These are phyloP conservation scores for Panicum hallii DNA, from an alignment of 202 grass and related monocot genomes.

Conservation along the genomic window DNA sequence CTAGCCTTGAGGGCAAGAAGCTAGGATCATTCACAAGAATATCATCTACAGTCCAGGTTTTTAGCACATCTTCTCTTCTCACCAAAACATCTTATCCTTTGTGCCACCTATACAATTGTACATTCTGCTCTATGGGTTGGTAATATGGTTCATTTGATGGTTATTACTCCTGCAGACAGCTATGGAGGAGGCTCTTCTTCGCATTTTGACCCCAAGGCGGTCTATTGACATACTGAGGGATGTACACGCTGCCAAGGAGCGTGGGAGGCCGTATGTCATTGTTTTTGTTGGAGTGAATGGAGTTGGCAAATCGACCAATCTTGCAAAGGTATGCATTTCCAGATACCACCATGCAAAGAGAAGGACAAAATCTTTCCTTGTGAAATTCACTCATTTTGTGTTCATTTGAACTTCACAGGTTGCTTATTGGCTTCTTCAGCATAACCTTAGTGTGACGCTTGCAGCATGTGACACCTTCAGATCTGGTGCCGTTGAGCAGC, in stretches of 20 bases:
- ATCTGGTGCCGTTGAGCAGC: conserved; percentile 96
- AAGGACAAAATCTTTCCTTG: not conserved
- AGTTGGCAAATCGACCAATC: conserved; percentile 97
- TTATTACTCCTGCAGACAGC: conserved; percentile 66
- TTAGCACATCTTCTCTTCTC: not conserved
- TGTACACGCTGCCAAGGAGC: conserved; percentile 87
- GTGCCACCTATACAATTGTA: not conserved
- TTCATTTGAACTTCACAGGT: conserved; percentile 54
- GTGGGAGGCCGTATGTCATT: conserved; percentile 86
- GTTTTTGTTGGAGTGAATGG: conserved; percentile 93
- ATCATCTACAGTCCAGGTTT: conserved; percentile 91
- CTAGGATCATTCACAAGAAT: conserved; percentile 91
- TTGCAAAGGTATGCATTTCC: conserved; percentile 73
- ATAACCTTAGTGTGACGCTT: conserved; percentile 86
- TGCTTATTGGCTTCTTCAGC: conserved; percentile 94
- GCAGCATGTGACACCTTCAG: conserved; percentile 93
- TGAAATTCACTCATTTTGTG: conserved; percentile 1
- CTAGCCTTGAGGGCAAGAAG: conserved; percentile 92
- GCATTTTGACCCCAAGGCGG: conserved; percentile 83
- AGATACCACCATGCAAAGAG: not conserved
- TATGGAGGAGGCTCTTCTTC: conserved; percentile 91
- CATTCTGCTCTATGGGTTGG: conserved; percentile 22
- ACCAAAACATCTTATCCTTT: conserved; percentile 11
- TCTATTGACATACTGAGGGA: conserved; percentile 96
- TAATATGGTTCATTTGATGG: conserved; percentile 16